Evolutionary conservation across 2,329 filamentous ascomycete genomes (phyloP).

Genomic region (Phaeosphaeria sp.): DNA sequence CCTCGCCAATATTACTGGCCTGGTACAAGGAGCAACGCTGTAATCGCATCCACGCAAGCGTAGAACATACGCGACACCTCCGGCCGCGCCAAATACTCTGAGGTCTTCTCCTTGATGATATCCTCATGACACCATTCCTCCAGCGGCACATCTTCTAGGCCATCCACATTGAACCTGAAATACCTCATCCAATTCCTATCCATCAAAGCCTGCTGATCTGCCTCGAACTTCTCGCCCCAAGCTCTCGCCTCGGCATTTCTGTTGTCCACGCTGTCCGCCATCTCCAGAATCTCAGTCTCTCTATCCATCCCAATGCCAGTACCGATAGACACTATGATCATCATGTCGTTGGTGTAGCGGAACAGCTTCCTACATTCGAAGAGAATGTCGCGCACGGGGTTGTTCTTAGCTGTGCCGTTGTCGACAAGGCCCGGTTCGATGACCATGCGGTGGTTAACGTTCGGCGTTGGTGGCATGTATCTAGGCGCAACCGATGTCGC

Average conservation of each 20-base stretch:
- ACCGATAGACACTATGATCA: conserved; percentile 41
- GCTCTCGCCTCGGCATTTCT: conserved; percentile 23
- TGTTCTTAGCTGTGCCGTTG: conserved; percentile 41
- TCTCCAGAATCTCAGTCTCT: conserved; percentile 27
- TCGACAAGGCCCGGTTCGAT: conserved; percentile 41
- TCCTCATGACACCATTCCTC: conserved; percentile 40
- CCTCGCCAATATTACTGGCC: not conserved
- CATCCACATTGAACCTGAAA: conserved; percentile 40
- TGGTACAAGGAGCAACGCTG: conserved; percentile 23
- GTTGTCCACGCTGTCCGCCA: conserved; percentile 35
- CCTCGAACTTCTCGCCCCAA: conserved; percentile 32
- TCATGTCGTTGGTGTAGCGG: conserved; percentile 39
- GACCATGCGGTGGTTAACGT: conserved; percentile 23
- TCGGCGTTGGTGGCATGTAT: conserved; percentile 24
- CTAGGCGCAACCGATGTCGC: conserved; percentile 32
- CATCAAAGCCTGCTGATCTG: conserved; percentile 31
- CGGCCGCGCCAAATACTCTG: conserved; percentile 30
- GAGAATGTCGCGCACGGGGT: conserved; percentile 38
- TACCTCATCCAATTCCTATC: conserved; percentile 41
- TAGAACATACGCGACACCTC: conserved; percentile 36
- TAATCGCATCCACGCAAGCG: conserved; percentile 38
- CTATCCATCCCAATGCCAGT: conserved; percentile 30
- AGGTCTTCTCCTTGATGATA: conserved; percentile 35
- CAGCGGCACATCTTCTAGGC: conserved; percentile 34
- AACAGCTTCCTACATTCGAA: conserved; percentile 42